A percentile compares a stretch with the other conserved stretches of the same genome.
Evolutionary conservation across 495 filamentous ascomycete species (phyloP).

Genomic region (Trichoderma gamsii): DNA sequence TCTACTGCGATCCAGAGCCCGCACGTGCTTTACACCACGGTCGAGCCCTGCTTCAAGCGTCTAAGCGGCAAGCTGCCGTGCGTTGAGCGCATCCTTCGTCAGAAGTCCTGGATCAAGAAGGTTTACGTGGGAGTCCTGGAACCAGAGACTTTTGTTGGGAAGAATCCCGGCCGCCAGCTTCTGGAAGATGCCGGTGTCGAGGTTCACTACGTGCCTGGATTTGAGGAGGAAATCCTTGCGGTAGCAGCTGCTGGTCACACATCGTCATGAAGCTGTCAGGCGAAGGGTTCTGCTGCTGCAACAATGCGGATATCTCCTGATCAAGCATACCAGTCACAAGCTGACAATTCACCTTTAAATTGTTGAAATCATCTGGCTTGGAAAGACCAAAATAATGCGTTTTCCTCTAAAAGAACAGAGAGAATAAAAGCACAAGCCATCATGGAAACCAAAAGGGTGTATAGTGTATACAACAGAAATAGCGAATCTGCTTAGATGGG

Average conservation of each 20-base stretch:
- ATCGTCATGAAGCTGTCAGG: neutral
- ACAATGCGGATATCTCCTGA: too few species aligned
- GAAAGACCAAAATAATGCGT: too few species aligned
- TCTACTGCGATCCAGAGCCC: constrained; percentile 47
- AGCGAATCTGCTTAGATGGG: neutral
- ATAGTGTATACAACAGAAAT: neutral
- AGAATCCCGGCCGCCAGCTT: constrained; percentile 65
- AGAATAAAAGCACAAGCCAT: too few species aligned
- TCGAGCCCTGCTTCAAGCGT: constrained; percentile 84
- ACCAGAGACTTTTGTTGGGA: constrained; percentile 79
- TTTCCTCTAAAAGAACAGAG: too few species aligned
- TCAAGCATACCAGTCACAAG: neutral
- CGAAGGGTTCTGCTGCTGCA: neutral
- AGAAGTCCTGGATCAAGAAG: constrained; percentile 57
- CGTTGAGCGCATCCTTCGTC: constrained; percentile 68
- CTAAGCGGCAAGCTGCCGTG: constrained; percentile 78
- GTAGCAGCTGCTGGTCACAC: constrained; percentile 75
- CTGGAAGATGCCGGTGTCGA: constrained; percentile 69
- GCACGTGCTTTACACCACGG: constrained; percentile 78
- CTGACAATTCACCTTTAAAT: neutral
- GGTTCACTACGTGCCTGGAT: constrained; percentile 62
- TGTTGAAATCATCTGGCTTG: too few species aligned
- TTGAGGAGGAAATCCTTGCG: constrained; percentile 74
- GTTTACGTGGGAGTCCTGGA: constrained; percentile 87
- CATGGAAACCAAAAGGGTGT: neutral